Evolutionary conservation across 805 yeast genomes (phyloP), one percentile per base, ranked within the genome.

Genomic region (Scheffersomyces stipitis): DNA sequence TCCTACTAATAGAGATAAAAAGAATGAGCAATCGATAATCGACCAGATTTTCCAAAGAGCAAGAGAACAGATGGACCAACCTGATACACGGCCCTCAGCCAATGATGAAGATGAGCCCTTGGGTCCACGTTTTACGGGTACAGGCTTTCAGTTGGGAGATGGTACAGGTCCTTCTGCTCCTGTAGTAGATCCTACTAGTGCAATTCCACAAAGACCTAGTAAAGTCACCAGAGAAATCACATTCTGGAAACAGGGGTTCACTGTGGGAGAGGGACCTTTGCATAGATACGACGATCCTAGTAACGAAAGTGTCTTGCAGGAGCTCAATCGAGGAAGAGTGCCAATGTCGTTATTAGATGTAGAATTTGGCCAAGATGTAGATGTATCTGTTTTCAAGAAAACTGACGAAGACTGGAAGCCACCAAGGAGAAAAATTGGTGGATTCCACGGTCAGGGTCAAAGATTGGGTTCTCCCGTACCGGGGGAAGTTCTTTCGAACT

Each of bases 231-330:
- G 98, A 54, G 85, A 85, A 29, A 83, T 93, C 44, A 87, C 95
- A 0, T 91, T 93, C 59, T 93, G 99, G 99, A 83, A 81, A 49
- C 91, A 93, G 53, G 99, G 99, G 1, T 93, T 93, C 64, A 87
- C 88, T 44, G 89, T 93, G 17, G 98, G 93, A 22, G 96, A 90
- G 33, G 98, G 98, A 2, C 78, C 78, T 16, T 72, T 93, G 38
- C 83, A 76, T 58, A 72, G 93, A 40, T 93, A 89, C 58, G 96
- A 91, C 53, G 98, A 93, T 58, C 96, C 96, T 4, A 80, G 76
- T n/a, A 93, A 91, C 58, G 81, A 81, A 32, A 76, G 73, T 30
- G 84, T 86, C 46, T 69, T 93, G 51, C 75, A 80, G 45, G 93
- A 90, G 48, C 74, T 93, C 62, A 85, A 86, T 54, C 75, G 81